Evolutionary conservation across 148 eudicot species (phyloP), one percentile per base, ranked within the genome.

Genomic region (Camellia japonica): DNA sequence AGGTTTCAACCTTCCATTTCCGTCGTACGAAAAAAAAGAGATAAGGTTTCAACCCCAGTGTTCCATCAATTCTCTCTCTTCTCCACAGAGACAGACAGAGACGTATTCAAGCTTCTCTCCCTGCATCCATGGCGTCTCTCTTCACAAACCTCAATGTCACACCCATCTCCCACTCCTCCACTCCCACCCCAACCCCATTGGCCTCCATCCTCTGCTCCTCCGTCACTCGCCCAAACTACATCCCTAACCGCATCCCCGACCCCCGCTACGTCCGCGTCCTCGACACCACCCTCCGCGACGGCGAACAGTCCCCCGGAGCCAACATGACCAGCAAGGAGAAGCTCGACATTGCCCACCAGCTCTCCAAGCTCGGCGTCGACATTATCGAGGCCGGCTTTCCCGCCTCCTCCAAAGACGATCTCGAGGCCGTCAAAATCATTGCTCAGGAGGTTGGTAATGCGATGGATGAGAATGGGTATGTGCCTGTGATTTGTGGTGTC

Each of bases 251-350:
- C 51, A 92, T 96, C 16, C 41, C 98, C 44, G 95, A 96, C 87
- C 92, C 95, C 0, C 77, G 83, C 49, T 96, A 96, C 49, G 84
- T 93, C 52, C 90, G 98, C 4, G 78, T 96, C 13, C 94, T 96
- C 85, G 99, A 96, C 87, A 94, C 99, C 62, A 94, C 97, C 18
- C 90, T 94, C 43, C 90, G 95, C 0, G 99, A 92, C 60, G 98
- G 98, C 60, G 98, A 97, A 79, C 99, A 97, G 78, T 94, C 99
- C 18, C 98, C 98, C 0, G 99, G 99, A 1, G 99, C 99, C 65
- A 83, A 98, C 43, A 92, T 94, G 97, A 94, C 94, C 20, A 88
- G 95, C 8, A 86, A 87, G 49, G 92, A 94, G 78, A 97, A 97
- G 84, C 92, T 97, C 12, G 92, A 92, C 79, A 90, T 97, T 23